Evolutionary conservation across 2,329 filamentous ascomycete species (phyloP), one percentile per base, ranked within the genome.

Genomic region (Epichloe gansuensis): DNA sequence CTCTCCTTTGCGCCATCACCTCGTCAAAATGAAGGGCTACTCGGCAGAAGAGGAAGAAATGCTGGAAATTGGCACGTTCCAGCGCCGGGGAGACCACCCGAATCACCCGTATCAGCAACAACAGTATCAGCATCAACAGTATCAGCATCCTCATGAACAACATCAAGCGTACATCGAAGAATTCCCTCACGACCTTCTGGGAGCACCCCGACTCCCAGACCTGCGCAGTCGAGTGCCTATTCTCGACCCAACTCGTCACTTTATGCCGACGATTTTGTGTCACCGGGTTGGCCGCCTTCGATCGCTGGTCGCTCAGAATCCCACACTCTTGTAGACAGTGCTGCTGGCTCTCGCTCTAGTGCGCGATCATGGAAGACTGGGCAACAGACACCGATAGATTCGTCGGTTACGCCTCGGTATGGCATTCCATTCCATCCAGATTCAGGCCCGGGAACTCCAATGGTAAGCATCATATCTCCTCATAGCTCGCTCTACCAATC

Each of bases 21-120:
- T 17, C 43, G 48, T 57, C 51, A 34, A 11, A 42, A 66, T 65
- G 63, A 66, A 63, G 54, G 61, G 60, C 46, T 60, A 62, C 54
- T 58, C 58, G 25, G 62, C 58, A 35, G 64, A 66, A 56, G 62
- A 64, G 52, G 60, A 63, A 45, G 67, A 68, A 54, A 66, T 67
- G 64, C 58, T 66, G 52, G 67, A 69, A 46, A 67, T 68, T 45
- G 66, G 68, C 44, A 58, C 60, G 12, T 55, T 57, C 17, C 52
- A 59, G 41, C 58, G 59, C 46, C 60, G 60, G 35, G 55, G 31
- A 21, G 31, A 52, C 8, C 35, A 52, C 5, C 25, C 50, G 8
- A 52, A 47, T 25, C 17, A 47, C 13, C 50, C 50, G 4, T 52
- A 52, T 13, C 50, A 52, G 12, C 50, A 52, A 25, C 44, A 42